Conservation (phyloP, 208 protist species). For the Wallacemonas sp. region DNA sequence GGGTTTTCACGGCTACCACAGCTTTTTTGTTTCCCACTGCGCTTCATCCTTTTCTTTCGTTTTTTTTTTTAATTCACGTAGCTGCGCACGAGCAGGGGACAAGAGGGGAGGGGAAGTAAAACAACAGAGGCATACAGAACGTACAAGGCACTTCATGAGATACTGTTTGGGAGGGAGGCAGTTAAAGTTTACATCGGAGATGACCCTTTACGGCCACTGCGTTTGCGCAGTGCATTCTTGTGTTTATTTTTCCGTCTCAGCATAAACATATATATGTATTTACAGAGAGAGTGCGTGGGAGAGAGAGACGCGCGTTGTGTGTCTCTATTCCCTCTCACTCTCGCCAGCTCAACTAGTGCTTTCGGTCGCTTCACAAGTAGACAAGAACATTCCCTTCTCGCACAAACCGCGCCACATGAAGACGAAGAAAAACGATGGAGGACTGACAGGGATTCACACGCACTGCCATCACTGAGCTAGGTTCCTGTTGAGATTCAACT, state of each 20-base stretch:
- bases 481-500: too few species aligned
- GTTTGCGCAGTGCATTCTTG: slow-evolving; percentile 19
- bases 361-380: not conserved
- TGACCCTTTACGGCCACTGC: slow-evolving; percentile 8
- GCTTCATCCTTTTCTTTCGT: slow-evolving; percentile 23
- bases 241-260: not conserved
- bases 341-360: not conserved
- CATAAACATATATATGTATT: slow-evolving; percentile 13
- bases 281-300: not conserved
- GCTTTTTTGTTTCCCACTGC: too few species aligned
- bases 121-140: not conserved
- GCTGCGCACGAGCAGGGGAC: too few species aligned
- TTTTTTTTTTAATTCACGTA: too few species aligned
- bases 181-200: slow-evolving; percentile 2
- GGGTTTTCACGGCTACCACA: not conserved
- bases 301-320: not conserved
- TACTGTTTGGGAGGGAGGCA: not conserved
- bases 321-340: slow-evolving; percentile 4
- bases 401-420: too few species aligned
- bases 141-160: not conserved
- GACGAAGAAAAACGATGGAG: too few species aligned
- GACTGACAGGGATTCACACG: too few species aligned
- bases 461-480: too few species aligned
- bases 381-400: too few species aligned
- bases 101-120: too few species aligned